A percentile compares a stretch with the other conserved stretches of the same genome.
phyloP scores from a whole-genome alignment of 495 filamentous ascomycete genomes.

The Neurospora sp. region DNA sequence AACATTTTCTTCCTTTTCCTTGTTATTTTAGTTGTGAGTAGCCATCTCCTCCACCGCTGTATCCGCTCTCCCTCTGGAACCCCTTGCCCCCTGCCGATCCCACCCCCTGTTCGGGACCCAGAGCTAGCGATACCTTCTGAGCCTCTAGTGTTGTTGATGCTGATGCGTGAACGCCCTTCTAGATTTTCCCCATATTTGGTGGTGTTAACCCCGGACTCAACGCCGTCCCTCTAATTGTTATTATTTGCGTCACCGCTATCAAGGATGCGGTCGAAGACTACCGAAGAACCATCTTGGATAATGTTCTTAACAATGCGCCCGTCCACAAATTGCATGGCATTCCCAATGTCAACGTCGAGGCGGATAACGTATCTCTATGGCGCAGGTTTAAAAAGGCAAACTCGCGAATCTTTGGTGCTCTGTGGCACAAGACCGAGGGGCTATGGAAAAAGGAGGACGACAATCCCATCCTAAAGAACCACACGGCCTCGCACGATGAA shows the following conservation, averaged over 20 bases:
- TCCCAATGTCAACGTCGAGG: conserved; percentile 87
- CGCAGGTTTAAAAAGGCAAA: conserved; percentile 85
- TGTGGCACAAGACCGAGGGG: conserved; percentile 39
- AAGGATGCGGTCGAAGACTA: conserved; percentile 99
- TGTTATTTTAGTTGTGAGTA: conserved; percentile 83
- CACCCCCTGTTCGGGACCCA: not conserved
- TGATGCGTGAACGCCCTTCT: conserved; percentile 9
- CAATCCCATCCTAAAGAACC: conserved; percentile 19
- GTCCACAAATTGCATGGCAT: conserved; percentile 82
- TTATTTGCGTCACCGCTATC: conserved; percentile 79
- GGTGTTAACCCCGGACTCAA: conserved; percentile 83
- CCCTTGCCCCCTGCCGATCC: not conserved
- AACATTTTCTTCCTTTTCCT: conserved; percentile 98
- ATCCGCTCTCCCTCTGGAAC: not conserved
- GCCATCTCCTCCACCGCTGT: not conserved
- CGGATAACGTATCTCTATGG: conserved; percentile 80
- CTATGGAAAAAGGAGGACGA: conserved; percentile 35
- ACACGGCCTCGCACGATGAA: conserved; percentile 23
- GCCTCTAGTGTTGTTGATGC: not conserved
- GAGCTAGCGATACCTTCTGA: conserved; percentile 1
- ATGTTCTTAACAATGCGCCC: conserved; percentile 90
- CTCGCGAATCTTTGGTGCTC: conserved; percentile 47
- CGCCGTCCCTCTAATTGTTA: conserved; percentile 86
- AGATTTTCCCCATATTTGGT: conserved; percentile 97
- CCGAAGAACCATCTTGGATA: conserved; percentile 83